phyloP scores from a whole-genome alignment of 2,329 filamentous ascomycete genomes.

The Karstenula rhodostoma region DNA sequence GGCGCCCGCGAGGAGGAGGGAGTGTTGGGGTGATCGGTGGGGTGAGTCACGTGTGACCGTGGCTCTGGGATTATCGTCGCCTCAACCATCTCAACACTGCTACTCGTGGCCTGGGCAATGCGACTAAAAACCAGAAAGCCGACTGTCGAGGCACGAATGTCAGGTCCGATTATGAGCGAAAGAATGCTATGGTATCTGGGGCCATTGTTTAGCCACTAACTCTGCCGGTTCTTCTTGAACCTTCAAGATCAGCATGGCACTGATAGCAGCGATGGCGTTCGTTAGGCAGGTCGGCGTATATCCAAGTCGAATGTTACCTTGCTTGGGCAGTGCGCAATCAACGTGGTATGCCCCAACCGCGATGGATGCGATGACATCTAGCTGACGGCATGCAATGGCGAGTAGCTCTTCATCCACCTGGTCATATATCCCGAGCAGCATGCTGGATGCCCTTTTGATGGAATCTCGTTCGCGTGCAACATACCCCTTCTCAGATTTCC shows the following conservation, averaged over 20 bases:
- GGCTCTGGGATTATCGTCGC: too few relatives aligned
- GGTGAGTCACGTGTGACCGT: too few relatives aligned
- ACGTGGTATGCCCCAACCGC: conserved; percentile 43
- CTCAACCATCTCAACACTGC: too few relatives aligned
- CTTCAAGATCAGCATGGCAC: conserved; percentile 6
- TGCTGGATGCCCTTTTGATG: neutral
- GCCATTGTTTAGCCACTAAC: conserved; percentile 26
- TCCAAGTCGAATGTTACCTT: conserved; percentile 37
- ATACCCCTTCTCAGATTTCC: too few relatives aligned
- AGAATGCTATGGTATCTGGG: conserved; percentile 39
- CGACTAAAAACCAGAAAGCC: conserved; percentile 42
- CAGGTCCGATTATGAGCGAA: conserved; percentile 24
- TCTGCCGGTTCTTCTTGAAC: neutral
- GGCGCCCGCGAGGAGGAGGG: too few relatives aligned
- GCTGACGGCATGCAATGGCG: neutral
- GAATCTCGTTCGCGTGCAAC: neutral
- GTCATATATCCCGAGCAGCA: neutral
- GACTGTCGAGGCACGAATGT: conserved; percentile 33
- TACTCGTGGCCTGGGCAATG: conserved; percentile 40
- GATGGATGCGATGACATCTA: neutral
- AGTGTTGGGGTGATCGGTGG: too few relatives aligned
- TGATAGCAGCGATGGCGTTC: conserved; percentile 41
- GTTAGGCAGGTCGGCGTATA: conserved; percentile 43
- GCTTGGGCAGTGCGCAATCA: conserved; percentile 33
- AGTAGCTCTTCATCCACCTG: neutral